Conservation (phyloP, 257 asterid species). For the Solanum microdontum region DNA sequence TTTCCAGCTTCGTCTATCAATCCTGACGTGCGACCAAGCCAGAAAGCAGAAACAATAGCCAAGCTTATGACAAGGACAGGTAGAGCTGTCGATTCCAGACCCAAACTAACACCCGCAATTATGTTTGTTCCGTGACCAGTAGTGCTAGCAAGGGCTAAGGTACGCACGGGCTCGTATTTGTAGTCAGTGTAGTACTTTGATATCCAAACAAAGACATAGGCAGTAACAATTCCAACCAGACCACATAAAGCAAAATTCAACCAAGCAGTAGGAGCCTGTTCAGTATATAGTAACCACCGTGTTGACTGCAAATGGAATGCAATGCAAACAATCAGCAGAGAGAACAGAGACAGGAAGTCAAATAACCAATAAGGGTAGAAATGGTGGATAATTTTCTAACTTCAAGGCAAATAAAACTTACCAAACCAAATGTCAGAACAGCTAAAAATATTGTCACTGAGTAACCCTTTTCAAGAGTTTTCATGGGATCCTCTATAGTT, state of each 20-base stretch:
- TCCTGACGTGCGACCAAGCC: slow-evolving; percentile 98
- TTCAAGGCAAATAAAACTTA: slow-evolving; percentile 22
- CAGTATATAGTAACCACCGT: slow-evolving; percentile 96
- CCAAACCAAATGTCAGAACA: slow-evolving; percentile 90
- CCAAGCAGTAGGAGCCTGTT: slow-evolving; percentile 99
- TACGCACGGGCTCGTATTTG: slow-evolving; percentile 94
- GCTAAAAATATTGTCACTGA: slow-evolving; percentile 81
- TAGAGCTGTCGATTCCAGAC: slow-evolving; percentile 98
- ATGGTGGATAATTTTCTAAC: not conserved
- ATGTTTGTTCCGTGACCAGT: slow-evolving; percentile 98
- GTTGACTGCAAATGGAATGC: slow-evolving; percentile 68
- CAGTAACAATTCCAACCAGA: slow-evolving; percentile 90
- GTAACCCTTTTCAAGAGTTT: slow-evolving; percentile 89
- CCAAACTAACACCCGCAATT: slow-evolving; percentile 97
- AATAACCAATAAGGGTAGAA: not conserved
- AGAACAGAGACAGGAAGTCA: slow-evolving; percentile 8
- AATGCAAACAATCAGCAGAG: slow-evolving; percentile 6
- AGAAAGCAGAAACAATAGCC: slow-evolving; percentile 78
- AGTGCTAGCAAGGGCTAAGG: slow-evolving; percentile 87
- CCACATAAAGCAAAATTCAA: slow-evolving; percentile 91
- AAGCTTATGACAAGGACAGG: slow-evolving; percentile 88
- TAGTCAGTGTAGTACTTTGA: slow-evolving; percentile 91
- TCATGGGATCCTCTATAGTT: slow-evolving; percentile 85
- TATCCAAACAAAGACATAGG: slow-evolving; percentile 82
- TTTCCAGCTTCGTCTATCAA: slow-evolving; percentile 84